Evolutionary conservation across 164 flowering plant genomes (phyloP).

Genomic region (Umbilicus rupestris): DNA sequence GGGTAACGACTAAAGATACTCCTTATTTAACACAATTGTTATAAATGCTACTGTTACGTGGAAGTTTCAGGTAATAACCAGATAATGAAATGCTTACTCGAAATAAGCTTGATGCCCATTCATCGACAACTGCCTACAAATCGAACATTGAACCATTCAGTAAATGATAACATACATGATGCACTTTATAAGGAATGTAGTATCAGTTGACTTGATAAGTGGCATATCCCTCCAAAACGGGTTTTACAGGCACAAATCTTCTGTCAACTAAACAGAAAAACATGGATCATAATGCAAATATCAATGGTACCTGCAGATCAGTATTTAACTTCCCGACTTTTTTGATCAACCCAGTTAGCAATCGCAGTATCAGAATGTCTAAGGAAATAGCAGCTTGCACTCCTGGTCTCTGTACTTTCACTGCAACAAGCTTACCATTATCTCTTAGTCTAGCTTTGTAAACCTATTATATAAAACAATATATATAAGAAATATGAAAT

Average conservation of each 20-base stretch:
- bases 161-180: background rate
- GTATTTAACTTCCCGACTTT: slow-evolving; percentile 69
- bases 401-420: slow-evolving; percentile 97
- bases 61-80: background rate
- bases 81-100: slow-evolving; percentile 45
- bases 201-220: background rate
- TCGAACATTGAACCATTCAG: slow-evolving; percentile 1
- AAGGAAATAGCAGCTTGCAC: slow-evolving; percentile 89
- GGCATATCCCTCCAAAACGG: background rate
- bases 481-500: slow-evolving; percentile 6
- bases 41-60: background rate
- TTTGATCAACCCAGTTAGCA: slow-evolving; percentile 52
- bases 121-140: slow-evolving; percentile 89
- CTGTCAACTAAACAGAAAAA: background rate
- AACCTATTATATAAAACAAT: slow-evolving; percentile 37
- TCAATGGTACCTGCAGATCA: slow-evolving; percentile 70
- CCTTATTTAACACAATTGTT: background rate
- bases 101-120: slow-evolving; percentile 98
- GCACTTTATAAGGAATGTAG: background rate
- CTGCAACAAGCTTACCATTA: slow-evolving; percentile 74
- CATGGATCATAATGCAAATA: background rate
- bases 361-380: slow-evolving; percentile 76
- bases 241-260: background rate
- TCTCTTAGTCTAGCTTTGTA: slow-evolving; percentile 77
- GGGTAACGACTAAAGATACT: background rate